Evolutionary conservation across 2,329 filamentous ascomycete species (phyloP).

Genomic region (Helotiales sp.): DNA sequence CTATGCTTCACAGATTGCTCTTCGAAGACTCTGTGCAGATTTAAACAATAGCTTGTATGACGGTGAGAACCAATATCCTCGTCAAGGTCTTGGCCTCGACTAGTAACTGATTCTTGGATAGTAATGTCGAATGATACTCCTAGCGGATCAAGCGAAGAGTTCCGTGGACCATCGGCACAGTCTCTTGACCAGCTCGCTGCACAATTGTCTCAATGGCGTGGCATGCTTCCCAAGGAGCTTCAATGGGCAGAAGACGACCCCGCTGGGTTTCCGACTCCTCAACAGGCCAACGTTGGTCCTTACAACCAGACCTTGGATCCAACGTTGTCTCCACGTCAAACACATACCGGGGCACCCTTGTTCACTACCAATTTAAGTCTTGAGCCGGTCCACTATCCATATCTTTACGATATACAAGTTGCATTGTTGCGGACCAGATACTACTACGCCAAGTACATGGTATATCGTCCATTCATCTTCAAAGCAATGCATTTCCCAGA

Average conservation of each 20-base stretch:
- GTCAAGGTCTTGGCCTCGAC: neutral
- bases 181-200: slow-evolving; percentile 52
- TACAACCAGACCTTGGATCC: slow-evolving; percentile 29
- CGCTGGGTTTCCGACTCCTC: slow-evolving; percentile 40
- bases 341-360: slow-evolving; percentile 35
- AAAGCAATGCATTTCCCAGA: slow-evolving; percentile 60
- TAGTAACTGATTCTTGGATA: slow-evolving; percentile 12
- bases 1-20: slow-evolving; percentile 59
- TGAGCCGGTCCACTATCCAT: slow-evolving; percentile 47
- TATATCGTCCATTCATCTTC: slow-evolving; percentile 59
- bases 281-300: slow-evolving; percentile 30
- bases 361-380: slow-evolving; percentile 49
- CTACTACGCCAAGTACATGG: slow-evolving; percentile 58
- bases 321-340: slow-evolving; percentile 22
- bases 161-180: slow-evolving; percentile 30
- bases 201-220: slow-evolving; percentile 59
- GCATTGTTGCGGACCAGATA: slow-evolving; percentile 58
- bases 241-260: slow-evolving; percentile 58
- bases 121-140: slow-evolving; percentile 21
- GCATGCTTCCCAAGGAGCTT: slow-evolving; percentile 52
- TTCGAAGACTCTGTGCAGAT: slow-evolving; percentile 52
- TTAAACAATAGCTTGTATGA: slow-evolving; percentile 53
- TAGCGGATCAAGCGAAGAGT: slow-evolving; percentile 13
- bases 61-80: slow-evolving; percentile 42
- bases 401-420: slow-evolving; percentile 55